Percentiles rank a stretch among this genome's conserved stretches.
Evolutionary conservation across 225 moss, liverwort and hornwort species (phyloP).

Genomic region (Antitrichia curtipendula): DNA sequence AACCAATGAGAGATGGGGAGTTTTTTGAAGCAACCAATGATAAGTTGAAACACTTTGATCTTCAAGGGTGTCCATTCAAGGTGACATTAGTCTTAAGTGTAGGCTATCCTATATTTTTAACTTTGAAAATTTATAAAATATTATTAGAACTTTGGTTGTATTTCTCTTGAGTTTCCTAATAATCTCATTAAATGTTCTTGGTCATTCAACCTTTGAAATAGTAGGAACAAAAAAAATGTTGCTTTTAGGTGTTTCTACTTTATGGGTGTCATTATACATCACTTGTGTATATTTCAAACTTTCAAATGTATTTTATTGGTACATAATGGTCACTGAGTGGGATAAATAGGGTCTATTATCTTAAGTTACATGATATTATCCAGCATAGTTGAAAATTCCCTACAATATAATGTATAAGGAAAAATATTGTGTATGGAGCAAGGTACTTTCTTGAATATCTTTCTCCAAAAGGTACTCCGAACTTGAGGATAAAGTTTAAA

Average conservation of each 20-base stretch:
- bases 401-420: rapidly evolving
- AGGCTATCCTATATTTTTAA: background rate
- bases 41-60: background rate
- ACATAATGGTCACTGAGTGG: background rate
- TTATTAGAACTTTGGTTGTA: background rate
- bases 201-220: background rate
- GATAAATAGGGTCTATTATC: background rate
- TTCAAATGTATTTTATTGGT: background rate
- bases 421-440: background rate
- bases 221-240: rapidly evolving
- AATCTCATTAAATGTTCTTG: background rate
- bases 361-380: background rate
- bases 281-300: background rate
- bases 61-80: background rate
- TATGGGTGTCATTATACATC: rapidly evolving
- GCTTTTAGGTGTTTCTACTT: background rate
- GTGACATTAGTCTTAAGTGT: background rate
- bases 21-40: background rate
- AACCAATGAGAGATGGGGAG: rapidly evolving
- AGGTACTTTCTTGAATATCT: background rate
- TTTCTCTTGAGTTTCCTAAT: background rate
- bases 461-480: background rate
- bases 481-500: background rate
- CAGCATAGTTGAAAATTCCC: rapidly evolving
- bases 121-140: rapidly evolving